phyloP scores from a whole-genome alignment of 257 asterid species.

The Ajuga chamaepitys region DNA sequence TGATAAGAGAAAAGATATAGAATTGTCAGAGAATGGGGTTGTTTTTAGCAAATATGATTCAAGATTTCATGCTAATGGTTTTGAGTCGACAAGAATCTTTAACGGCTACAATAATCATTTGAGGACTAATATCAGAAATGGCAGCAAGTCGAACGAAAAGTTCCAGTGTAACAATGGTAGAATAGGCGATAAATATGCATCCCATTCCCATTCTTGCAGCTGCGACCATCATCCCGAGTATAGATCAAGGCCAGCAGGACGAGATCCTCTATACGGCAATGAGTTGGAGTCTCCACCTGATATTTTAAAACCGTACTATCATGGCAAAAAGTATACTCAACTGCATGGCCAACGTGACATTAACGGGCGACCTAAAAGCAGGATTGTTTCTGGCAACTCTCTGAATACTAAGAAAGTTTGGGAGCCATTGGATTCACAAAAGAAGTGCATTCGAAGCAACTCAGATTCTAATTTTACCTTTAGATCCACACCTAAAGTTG shows the following conservation, averaged over 20 bases:
- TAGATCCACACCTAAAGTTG: constrained; percentile 44
- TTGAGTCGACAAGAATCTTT: constrained; percentile 41
- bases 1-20: constrained; percentile 42
- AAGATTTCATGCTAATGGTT: constrained; percentile 47
- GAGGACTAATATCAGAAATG: constrained; percentile 46
- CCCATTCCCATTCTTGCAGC: constrained; percentile 52
- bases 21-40: constrained; percentile 41
- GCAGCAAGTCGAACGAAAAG: constrained; percentile 48
- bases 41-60: constrained; percentile 42
- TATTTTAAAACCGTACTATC: constrained; percentile 55
- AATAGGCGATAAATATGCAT: constrained; percentile 44
- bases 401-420: constrained; percentile 68
- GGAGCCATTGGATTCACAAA: constrained; percentile 91
- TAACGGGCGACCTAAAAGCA: constrained; percentile 54
- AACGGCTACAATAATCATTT: constrained; percentile 44
- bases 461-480: constrained; percentile 64
- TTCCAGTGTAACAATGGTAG: constrained; percentile 40
- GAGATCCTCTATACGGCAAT: constrained; percentile 37
- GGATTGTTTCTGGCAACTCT: constrained; percentile 31
- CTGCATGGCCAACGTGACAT: constrained; percentile 43
- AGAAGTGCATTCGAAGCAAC: constrained; percentile 60
- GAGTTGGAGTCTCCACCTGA: constrained; percentile 49
- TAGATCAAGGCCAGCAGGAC: constrained; percentile 46
- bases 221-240: constrained; percentile 57
- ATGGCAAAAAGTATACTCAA: constrained; percentile 43